Evolutionary conservation across 768 basidiomycete genomes (phyloP), one percentile per base, ranked within the genome.

Genomic region (Calocybe cyanea): DNA sequence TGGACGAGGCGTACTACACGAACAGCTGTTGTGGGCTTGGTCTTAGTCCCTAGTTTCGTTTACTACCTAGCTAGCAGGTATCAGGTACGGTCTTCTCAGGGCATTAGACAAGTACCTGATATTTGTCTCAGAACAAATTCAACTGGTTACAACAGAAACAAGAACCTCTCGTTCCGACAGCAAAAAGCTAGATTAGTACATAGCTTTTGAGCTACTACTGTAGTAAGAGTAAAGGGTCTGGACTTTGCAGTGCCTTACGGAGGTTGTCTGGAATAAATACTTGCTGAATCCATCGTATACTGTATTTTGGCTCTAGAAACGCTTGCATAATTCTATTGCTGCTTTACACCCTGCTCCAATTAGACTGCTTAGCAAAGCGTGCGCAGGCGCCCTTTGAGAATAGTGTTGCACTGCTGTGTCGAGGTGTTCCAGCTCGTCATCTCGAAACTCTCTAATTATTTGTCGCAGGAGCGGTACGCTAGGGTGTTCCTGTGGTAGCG

Each of bases 351-450:
- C 92, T 3, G 71, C 76, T 2, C 87, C 92, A 9, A 98, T 76
- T 19, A 92, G 67, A 7, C 89, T 85, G 55, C 90, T 93, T 46
- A 98, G 67, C 34, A 98, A 68, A 1, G 92, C 90, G 63, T 98
- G 92, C 33, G 86, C 92, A 1, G 94, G 92, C 17, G 92, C 92
- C 41, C 84, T 77, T 63, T 96, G 94, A 19, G 91, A 85, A 59
- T 87, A 76, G 56, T 96, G 77, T 45, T 84, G 83, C 6, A 98
- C 86, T 2, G 94, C 94, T 24, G 84, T 88, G 56, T 96, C 88
- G 46, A 97, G 72, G 63, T 98, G 94, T 59, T 92, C 93, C 14
- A 97, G 75, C 58, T 98, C 94, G 57, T 98, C 94, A 64, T 97
- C 92, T 52, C 92, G 72, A 60, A 97, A 87, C 62, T 96, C 94